Evolutionary conservation across 352 stramenopile genomes (phyloP).

Genomic region (Globisporangium irregulare): DNA sequence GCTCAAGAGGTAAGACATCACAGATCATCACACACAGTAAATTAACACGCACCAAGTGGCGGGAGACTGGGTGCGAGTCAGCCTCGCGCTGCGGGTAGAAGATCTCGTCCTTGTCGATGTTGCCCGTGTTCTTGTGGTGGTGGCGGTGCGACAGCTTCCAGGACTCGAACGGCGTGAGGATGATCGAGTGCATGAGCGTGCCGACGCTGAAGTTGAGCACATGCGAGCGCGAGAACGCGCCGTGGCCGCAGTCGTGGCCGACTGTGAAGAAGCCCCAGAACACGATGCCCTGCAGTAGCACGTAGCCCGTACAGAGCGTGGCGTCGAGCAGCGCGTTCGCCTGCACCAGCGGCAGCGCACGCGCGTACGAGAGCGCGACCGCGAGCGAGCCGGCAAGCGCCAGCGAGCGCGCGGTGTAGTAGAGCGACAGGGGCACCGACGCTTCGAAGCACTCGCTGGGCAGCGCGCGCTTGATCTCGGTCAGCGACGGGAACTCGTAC

Average conservation of each 20-base stretch:
- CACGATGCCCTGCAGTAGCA: conserved; percentile 70
- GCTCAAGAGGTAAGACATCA: background rate
- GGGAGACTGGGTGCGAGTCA: conserved; percentile 47
- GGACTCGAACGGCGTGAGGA: conserved; percentile 75
- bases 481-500: conserved; percentile 73
- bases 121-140: conserved; percentile 88
- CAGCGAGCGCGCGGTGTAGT: conserved; percentile 64
- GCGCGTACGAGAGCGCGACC: conserved; percentile 38
- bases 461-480: conserved; percentile 78
- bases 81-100: conserved; percentile 75
- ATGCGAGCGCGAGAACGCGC: conserved; percentile 76
- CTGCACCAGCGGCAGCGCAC: conserved; percentile 41
- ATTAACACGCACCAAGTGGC: conserved; percentile 31
- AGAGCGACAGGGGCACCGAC: conserved; percentile 62
- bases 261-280: conserved; percentile 87
- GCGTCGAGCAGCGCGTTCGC: conserved; percentile 33
- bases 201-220: conserved; percentile 76
- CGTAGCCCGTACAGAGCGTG: conserved; percentile 49
- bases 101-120: conserved; percentile 82
- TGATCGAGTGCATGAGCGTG: conserved; percentile 75
- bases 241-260: conserved; percentile 78
- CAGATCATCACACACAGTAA: background rate
- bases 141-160: conserved; percentile 83
- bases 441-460: conserved; percentile 72
- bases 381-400: conserved; percentile 42